Conservation (phyloP, 805 yeast genomes). For the Sugiyamaella mastotermitis region DNA sequence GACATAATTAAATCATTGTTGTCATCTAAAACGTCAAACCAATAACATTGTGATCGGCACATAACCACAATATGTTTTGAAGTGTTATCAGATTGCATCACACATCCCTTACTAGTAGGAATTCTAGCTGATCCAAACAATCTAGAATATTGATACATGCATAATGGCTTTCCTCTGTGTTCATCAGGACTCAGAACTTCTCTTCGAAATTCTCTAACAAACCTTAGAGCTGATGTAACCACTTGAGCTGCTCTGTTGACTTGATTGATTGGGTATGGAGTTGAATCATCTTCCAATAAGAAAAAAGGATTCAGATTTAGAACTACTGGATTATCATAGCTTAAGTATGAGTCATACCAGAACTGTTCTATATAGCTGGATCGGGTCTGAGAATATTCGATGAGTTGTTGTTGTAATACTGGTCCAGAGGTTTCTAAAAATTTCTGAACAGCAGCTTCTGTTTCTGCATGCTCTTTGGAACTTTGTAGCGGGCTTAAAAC, state of each 20-base stretch:
- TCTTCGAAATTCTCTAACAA: conserved; percentile 70
- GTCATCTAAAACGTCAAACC: conserved; percentile 87
- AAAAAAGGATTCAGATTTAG: conserved; percentile 86
- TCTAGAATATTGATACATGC: conserved; percentile 88
- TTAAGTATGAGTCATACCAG: conserved; percentile 87
- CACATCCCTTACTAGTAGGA: conserved; percentile 77
- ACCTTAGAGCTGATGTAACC: conserved; percentile 69
- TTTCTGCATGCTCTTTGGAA: conserved; percentile 57
- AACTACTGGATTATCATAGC: conserved; percentile 78
- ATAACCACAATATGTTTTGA: conserved; percentile 78
- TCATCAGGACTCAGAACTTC: conserved; percentile 69
- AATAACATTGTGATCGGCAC: conserved; percentile 82
- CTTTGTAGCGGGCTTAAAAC: conserved; percentile 79
- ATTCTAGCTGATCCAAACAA: conserved; percentile 84
- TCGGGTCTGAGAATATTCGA: conserved; percentile 54
- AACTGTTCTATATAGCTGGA: conserved; percentile 87
- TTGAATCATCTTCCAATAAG: conserved; percentile 86
- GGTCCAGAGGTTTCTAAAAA: conserved; percentile 54
- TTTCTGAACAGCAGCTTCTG: conserved; percentile 50
- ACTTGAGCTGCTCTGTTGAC: conserved; percentile 76
- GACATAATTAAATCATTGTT: conserved; percentile 64
- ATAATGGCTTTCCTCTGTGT: conserved; percentile 55
- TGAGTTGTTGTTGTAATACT: conserved; percentile 55
- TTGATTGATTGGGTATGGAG: conserved; percentile 41
- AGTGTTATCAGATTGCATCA: conserved; percentile 71